These are phyloP conservation scores for Penicillium sp. DNA, from an alignment of 2,329 filamentous ascomycete species.

Conservation along the genomic window DNA sequence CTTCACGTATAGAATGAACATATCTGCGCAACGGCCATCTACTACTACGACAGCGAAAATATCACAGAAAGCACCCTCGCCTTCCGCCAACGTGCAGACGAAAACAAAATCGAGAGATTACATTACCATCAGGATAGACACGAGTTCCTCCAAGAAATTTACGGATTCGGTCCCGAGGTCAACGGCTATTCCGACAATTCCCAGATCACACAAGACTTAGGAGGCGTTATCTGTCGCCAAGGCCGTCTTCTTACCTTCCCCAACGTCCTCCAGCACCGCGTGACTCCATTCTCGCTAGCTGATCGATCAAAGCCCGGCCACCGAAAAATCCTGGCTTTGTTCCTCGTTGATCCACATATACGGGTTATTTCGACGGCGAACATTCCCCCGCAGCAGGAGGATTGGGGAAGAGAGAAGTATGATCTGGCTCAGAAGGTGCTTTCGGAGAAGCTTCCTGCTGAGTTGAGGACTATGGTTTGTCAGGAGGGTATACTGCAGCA, in stretches of 20 bases:
- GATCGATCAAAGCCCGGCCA: constrained; percentile 57
- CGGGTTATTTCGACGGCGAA: constrained; percentile 55
- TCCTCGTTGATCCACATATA: constrained; percentile 58
- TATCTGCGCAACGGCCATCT: constrained; percentile 63
- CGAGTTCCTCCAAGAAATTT: constrained; percentile 12
- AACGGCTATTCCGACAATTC: background rate
- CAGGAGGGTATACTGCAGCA: constrained; percentile 22
- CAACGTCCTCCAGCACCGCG: constrained; percentile 51
- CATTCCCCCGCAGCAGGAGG: constrained; percentile 52
- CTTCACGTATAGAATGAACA: constrained; percentile 53
- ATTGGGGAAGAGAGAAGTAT: constrained; percentile 6
- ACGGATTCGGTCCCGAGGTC: background rate
- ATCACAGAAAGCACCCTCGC: constrained; percentile 54
- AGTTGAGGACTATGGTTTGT: constrained; percentile 25
- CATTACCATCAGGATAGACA: constrained; percentile 9
- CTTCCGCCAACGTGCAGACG: constrained; percentile 46
- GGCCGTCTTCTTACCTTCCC: constrained; percentile 15
- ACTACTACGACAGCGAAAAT: constrained; percentile 64
- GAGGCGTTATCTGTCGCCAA: constrained; percentile 11
- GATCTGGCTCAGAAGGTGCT: background rate
- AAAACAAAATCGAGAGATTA: constrained; percentile 33
- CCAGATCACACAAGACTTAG: constrained; percentile 11
- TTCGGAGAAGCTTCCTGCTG: constrained; percentile 7
- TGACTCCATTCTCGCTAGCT: constrained; percentile 52
- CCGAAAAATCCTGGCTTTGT: constrained; percentile 59